A percentile compares a stretch with the other conserved stretches of the same genome.
These are phyloP conservation scores for Chlorella variabilis DNA, from an alignment of 163 green algal genomes.

Conservation along the genomic window DNA sequence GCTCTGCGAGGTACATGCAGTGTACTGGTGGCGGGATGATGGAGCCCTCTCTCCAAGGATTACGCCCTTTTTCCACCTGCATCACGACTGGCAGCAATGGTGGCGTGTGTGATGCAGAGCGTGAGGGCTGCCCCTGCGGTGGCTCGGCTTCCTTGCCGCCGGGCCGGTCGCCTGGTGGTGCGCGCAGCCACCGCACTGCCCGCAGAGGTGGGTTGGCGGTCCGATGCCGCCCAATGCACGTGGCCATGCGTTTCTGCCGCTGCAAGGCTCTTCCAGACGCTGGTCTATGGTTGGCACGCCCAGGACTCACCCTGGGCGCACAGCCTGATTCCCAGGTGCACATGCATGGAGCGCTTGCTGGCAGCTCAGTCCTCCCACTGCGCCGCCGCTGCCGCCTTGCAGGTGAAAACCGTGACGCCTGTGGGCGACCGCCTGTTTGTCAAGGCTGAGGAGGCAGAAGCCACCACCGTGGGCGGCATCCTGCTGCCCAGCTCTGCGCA, in stretches of 20 bases:
- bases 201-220: conserved; percentile 43
- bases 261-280: neutral
- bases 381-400: conserved; percentile 21
- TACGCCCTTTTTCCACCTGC: too few species aligned
- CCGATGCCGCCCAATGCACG: neutral
- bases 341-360: neutral
- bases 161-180: conserved; percentile 25
- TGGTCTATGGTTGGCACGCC: neutral
- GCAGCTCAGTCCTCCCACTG: neutral
- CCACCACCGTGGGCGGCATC: conserved; percentile 63
- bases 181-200: conserved; percentile 50
- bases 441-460: conserved; percentile 62
- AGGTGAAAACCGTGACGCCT: conserved; percentile 82
- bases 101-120: neutral
- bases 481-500: conserved; percentile 68
- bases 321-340: too few species aligned
- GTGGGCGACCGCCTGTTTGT: conserved; percentile 74
- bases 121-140: neutral
- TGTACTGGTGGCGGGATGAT: too few species aligned
- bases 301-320: too few species aligned
- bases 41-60: too few species aligned
- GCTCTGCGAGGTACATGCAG: too few species aligned
- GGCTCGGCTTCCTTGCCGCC: neutral
- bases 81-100: too few species aligned
- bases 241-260: conserved; percentile 11